These are phyloP conservation scores for Tylopilus vinaceipallidus DNA, from an alignment of 768 basidiomycete species.

Conservation along the genomic window DNA sequence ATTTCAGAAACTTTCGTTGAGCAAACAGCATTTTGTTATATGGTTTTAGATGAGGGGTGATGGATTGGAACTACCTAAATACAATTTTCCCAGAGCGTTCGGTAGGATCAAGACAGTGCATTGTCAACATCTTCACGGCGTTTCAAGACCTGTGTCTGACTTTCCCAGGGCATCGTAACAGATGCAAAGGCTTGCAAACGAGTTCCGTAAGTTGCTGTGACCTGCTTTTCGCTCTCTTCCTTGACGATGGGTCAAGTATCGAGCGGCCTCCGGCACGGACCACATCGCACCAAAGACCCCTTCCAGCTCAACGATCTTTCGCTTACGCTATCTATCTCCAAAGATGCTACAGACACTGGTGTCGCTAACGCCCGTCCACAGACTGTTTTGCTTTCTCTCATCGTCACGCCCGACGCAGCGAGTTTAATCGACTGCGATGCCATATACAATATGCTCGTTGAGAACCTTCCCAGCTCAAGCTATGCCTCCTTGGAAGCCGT, in stretches of 20 bases:
- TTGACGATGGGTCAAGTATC: not conserved
- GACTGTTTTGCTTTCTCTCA: conserved; percentile 51
- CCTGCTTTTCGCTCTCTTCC: too few species aligned
- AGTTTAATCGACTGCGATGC: conserved; percentile 66
- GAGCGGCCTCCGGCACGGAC: not conserved
- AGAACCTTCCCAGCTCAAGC: conserved; percentile 17
- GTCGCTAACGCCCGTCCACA: conserved; percentile 39
- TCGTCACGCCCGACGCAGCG: conserved; percentile 48
- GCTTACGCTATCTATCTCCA: conserved; percentile 39
- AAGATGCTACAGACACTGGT: conserved; percentile 27
- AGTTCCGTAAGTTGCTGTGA: too few species aligned
- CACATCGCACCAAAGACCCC: conserved; percentile 17
- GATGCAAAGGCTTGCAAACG: too few species aligned
- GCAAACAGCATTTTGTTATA: too few species aligned
- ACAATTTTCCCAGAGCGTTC: too few species aligned
- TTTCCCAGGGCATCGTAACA: too few species aligned
- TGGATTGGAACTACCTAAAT: too few species aligned
- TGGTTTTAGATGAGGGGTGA: too few species aligned
- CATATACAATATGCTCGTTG: conserved; percentile 30
- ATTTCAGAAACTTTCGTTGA: too few species aligned
- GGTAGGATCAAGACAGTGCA: too few species aligned
- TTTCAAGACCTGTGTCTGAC: too few species aligned
- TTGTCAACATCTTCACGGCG: too few species aligned
- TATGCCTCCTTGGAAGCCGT: conserved; percentile 50
- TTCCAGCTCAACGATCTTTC: conserved; percentile 51